These are phyloP conservation scores for Pyrenochaeta sp. DNA, from an alignment of 2,329 filamentous ascomycete genomes.

Conservation along the genomic window DNA sequence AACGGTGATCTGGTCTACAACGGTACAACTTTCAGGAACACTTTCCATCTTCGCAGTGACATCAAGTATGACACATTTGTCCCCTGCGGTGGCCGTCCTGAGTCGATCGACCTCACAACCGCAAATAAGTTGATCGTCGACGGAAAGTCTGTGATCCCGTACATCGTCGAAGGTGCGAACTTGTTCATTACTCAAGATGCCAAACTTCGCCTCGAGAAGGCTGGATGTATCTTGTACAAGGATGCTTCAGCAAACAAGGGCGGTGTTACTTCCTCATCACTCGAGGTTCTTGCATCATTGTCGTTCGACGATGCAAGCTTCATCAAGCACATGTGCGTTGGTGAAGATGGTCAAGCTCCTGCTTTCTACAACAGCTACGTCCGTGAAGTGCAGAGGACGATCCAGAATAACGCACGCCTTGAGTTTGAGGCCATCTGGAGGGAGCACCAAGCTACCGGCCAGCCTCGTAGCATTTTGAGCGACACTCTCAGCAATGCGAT, in stretches of 20 bases:
- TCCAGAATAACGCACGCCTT: slow-evolving; percentile 87
- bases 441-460: slow-evolving; percentile 83
- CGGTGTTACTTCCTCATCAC: slow-evolving; percentile 94
- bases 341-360: slow-evolving; percentile 77
- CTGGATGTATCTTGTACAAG: slow-evolving; percentile 96
- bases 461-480: slow-evolving; percentile 83
- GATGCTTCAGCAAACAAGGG: slow-evolving; percentile 99
- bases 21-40: slow-evolving; percentile 95
- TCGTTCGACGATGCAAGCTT: slow-evolving; percentile 93
- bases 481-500: slow-evolving; percentile 92
- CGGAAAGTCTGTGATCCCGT: slow-evolving; percentile 86
- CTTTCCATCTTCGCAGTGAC: slow-evolving; percentile 85
- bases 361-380: slow-evolving; percentile 95
- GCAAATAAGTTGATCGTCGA: slow-evolving; percentile 88
- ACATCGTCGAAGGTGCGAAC: slow-evolving; percentile 97
- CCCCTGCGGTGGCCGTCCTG: slow-evolving; percentile 92
- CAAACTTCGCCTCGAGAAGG: slow-evolving; percentile 91
- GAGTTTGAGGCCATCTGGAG: slow-evolving; percentile 99
- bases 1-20: slow-evolving; percentile 87
- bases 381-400: slow-evolving; percentile 86
- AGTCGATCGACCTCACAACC: slow-evolving; percentile 91
- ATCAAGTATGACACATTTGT: slow-evolving; percentile 86
- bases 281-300: slow-evolving; percentile 92
- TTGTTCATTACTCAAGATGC: slow-evolving; percentile 99
- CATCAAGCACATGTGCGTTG: slow-evolving; percentile 90